phyloP scores from a whole-genome alignment of 768 basidiomycete species.

The Mycena venus region DNA sequence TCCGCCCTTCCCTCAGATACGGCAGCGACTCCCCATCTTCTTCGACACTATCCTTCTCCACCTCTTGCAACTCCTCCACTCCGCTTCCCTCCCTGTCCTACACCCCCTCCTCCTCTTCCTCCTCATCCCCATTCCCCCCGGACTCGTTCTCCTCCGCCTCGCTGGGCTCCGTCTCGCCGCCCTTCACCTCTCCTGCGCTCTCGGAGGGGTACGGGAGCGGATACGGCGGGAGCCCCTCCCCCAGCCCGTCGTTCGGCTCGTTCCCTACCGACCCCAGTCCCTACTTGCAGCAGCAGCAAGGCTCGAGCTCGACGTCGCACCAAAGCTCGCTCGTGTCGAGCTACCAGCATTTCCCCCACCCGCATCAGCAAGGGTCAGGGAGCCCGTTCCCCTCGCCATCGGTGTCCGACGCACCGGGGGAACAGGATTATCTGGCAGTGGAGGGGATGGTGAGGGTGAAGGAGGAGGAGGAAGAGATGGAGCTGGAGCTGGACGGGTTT shows the following conservation, averaged over 20 bases:
- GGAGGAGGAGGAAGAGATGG: not conserved
- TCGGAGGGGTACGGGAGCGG: not conserved
- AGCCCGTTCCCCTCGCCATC: not conserved
- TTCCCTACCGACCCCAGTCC: not conserved
- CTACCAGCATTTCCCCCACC: not conserved
- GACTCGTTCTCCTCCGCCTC: not conserved
- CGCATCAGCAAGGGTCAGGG: not conserved
- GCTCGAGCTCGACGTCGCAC: not conserved
- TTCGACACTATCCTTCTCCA: not conserved
- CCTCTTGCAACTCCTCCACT: not conserved
- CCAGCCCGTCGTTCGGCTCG: not conserved
- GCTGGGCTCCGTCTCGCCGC: not conserved
- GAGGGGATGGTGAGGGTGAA: not conserved
- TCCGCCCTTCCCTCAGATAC: too few relatives aligned
- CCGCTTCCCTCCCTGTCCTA: not conserved
- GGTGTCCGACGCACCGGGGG: not conserved
- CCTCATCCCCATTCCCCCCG: not conserved
- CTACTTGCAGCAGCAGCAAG: too few relatives aligned
- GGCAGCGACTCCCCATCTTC: not conserved
- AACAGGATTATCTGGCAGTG: not conserved
- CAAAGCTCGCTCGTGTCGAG: too few relatives aligned
- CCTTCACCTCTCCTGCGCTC: not conserved
- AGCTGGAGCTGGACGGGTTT: slow-evolving; percentile 13
- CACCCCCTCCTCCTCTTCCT: not conserved
- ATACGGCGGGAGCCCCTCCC: not conserved